Conservation (phyloP, 2,329 filamentous ascomycete genomes). For the Bipolaris gigantea region DNA sequence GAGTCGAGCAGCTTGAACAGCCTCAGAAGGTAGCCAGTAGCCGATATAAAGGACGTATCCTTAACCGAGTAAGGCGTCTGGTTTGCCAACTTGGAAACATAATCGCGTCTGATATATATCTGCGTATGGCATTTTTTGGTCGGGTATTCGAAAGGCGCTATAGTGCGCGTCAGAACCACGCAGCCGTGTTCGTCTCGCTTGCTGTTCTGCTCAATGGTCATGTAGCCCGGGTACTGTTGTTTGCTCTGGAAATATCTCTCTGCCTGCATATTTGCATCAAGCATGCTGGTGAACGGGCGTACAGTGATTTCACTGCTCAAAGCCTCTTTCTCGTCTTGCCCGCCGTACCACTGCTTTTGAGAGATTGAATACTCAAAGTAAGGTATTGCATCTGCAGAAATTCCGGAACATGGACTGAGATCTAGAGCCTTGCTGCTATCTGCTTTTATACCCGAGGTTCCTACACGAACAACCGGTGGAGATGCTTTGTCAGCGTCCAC, state of each 20-base stretch:
- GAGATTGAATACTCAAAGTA: conserved; percentile 32
- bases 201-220: conserved; percentile 8
- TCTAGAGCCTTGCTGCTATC: not conserved
- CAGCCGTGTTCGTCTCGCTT: conserved; percentile 19
- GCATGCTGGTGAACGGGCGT: conserved; percentile 14
- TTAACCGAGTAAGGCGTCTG: not conserved
- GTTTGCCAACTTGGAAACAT: conserved; percentile 16
- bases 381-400: conserved; percentile 13
- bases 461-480: not conserved
- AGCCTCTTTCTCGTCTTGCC: conserved; percentile 1
- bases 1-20: conserved; percentile 21
- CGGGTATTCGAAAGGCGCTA: conserved; percentile 15
- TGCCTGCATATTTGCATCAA: conserved; percentile 23
- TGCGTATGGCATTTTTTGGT: conserved; percentile 12
- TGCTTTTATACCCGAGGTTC: not conserved
- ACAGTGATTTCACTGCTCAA: conserved; percentile 6
- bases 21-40: conserved; percentile 26
- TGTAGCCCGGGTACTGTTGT: conserved; percentile 3
- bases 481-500: not conserved
- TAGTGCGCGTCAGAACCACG: conserved; percentile 3
- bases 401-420: not conserved
- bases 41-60: conserved; percentile 18
- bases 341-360: conserved; percentile 18
- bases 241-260: conserved; percentile 11
- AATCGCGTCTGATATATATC: conserved; percentile 24